Evolutionary conservation across 2,329 filamentous ascomycete genomes (phyloP), one percentile per base, ranked within the genome.

Genomic region (Amphichorda felina): DNA sequence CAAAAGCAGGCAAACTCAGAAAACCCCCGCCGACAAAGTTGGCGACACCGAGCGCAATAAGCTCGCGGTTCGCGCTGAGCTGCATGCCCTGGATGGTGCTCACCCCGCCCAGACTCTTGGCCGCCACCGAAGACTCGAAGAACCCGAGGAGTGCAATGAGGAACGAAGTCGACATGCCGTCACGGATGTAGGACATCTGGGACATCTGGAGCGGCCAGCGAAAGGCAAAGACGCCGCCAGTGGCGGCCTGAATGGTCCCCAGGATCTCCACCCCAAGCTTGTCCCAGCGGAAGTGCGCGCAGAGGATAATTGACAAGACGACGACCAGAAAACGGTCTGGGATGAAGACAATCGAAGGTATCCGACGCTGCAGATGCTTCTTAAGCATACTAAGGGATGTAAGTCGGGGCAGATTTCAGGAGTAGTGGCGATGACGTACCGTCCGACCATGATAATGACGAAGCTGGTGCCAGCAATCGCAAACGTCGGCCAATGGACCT

Each of bases 61-160:
- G 76, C 55, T 98, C 91, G 33, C 91, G 72, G 53, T 98, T 98
- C 2, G 91, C 75, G 51, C 87, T 94, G 29, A 95, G 67, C 35
- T 82, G 75, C 53, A 95, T 85, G 22, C 78, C 82, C 40, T 83
- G 73, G 22, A 95, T 79, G 8, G 75, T 75, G 42, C 80, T 74
- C 34, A 65, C 66, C 29, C 74, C 73, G 6, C 82, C 82, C 3
- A 98, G 63, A 42, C 84, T 89, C 60, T 96, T 96, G 25, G 91
- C 91, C 1, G 91, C 91, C 10, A 98, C 87, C 0, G 87, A 94
- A 3, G 86, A 94, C 57, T 98, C 91, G 49, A 98, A 98, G 59
- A 98, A 98, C n/a, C 91, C 91, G 0, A 98, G 76, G 17, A 98
- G 68, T 1, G 88, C 86, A 43, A 98, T 94, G 36, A 96, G 68